Evolutionary conservation across 2,329 filamentous ascomycete species (phyloP), one percentile per base, ranked within the genome.

Genomic region (Aspergillus costaricaensis): DNA sequence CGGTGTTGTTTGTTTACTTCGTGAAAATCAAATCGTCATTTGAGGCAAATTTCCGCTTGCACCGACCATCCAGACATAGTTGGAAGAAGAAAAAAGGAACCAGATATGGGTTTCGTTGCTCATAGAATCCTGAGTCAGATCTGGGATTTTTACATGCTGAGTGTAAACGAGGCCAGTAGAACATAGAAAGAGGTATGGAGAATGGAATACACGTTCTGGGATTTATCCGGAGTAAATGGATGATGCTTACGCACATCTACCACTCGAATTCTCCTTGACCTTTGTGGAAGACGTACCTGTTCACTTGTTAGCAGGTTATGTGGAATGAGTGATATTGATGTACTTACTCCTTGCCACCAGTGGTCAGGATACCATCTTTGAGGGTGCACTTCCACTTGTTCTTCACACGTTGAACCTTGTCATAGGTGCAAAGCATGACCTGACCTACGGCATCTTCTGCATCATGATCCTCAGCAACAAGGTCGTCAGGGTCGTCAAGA

Each of bases 321-420:
- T 19, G 41, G 15, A n/a, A 8, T 8, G 27, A 14, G 10, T 41
- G 27, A 9, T 2, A 36, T 6, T 3, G 2, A 50, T 48, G 32
- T 38, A 82, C 85, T 77, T 77, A 89, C 84, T 99, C 95, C 79
- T 91, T 96, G 68, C 92, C 91, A 67, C 94, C 93, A 39, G 96
- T 92, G 48, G 91, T 96, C 67, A 99, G 83, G 17, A 99, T 91
- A 19, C 95, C 95, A 72, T 99, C 95, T 81, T 98, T 98, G 65
- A 99, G 87, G 1, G 92, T 93, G 79, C 95, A 99, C 90, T 99
- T 99, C 91, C 91, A 95, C 86, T 95, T 99, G 81, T 98, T 99
- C 88, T 99, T 99, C 71, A 98, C 95, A 51, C 95, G 86, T 79
- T 98, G 94, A 9, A 99, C 95, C 82, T 99, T 99, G 82, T 99